A percentile compares a stretch with the other conserved stretches of the same genome.
Evolutionary conservation across 2,329 filamentous ascomycete genomes (phyloP).

Genomic region (Fonsecaea pedrosoi): DNA sequence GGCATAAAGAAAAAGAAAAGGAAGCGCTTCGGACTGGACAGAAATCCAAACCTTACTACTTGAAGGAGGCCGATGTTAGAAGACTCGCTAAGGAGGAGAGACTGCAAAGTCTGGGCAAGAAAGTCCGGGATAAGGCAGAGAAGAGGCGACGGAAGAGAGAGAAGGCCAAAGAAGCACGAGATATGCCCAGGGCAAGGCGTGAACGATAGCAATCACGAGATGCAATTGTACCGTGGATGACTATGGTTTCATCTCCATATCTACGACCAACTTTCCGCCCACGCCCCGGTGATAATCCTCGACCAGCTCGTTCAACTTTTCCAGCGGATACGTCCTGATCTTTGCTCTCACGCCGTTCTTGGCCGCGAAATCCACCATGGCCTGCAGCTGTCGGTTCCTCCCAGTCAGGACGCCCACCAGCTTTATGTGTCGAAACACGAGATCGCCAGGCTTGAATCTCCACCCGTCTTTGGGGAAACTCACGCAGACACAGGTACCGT

Average conservation of each 20-base stretch:
- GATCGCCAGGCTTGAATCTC: constrained; percentile 37
- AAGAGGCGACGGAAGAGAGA: constrained; percentile 91
- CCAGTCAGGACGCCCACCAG: constrained; percentile 38
- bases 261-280: constrained; percentile 56
- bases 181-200: constrained; percentile 59
- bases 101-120: constrained; percentile 82
- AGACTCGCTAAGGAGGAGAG: constrained; percentile 79
- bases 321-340: constrained; percentile 35
- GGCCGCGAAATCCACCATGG: constrained; percentile 38
- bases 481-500: constrained; percentile 56
- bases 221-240: not conserved
- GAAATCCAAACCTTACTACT: constrained; percentile 77
- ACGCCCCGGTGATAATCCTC: constrained; percentile 52
- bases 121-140: constrained; percentile 81
- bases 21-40: constrained; percentile 86
- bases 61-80: constrained; percentile 93
- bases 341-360: constrained; percentile 32
- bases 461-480: constrained; percentile 52
- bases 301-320: constrained; percentile 39
- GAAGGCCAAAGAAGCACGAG: constrained; percentile 81
- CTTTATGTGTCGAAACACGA: constrained; percentile 40
- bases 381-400: constrained; percentile 35
- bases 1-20: constrained; percentile 83
- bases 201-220: constrained; percentile 28
- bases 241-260: constrained; percentile 39